Base-by-base conservation (phyloP, 2,329 filamentous ascomycete genomes). In the Talaromyces sp. region DNA sequence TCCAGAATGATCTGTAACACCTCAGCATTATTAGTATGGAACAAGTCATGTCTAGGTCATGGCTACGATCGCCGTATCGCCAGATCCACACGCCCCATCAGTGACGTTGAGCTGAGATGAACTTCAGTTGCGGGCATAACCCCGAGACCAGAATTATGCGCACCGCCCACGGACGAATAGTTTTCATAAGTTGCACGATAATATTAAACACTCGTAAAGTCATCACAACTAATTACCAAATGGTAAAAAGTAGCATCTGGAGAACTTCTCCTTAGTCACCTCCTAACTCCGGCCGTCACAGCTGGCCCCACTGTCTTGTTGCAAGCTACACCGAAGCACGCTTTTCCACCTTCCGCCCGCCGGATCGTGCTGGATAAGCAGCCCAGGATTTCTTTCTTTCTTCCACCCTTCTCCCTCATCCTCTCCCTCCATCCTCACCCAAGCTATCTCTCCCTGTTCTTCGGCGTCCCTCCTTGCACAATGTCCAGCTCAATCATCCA, bases 401-500 rank as follows among this genome's bases (percentile, higher is more conserved):
- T n/a, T n/a, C n/a, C n/a, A n/a, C 31, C 24, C 56, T 48, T 48
- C 54, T 29, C 31, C 19, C 53, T 35, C 21, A n/a, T 24, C n/a
- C 41, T 43, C 29, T 17, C 43, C 46, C 53, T 43, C n/a, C 29
- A 46, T 54, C 55, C 38, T 38, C n/a, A 29, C 43, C 19, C 19
- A 26, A 46, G 31, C 35, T n/a, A 46, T 56, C 51, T 31, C 48
- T 50, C 8, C 8, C 17, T 26, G 29, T 53, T 35, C 29, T 31
- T 53, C 27, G 27, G 27, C 27, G 19, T 32, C 54, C 19, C 38
- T 11, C 41, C 65, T 57, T 58, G 38, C 65, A 72, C 62, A 58
- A 83, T 84, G 81, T 70, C 81, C 59, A 79, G 79, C 73, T 80
- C 80, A 50, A 73, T 83, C 68, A 76, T 81, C 65, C 78, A 79